Evolutionary conservation across 2,329 filamentous ascomycete genomes (phyloP).

Genomic region (Diaporthe sp.): DNA sequence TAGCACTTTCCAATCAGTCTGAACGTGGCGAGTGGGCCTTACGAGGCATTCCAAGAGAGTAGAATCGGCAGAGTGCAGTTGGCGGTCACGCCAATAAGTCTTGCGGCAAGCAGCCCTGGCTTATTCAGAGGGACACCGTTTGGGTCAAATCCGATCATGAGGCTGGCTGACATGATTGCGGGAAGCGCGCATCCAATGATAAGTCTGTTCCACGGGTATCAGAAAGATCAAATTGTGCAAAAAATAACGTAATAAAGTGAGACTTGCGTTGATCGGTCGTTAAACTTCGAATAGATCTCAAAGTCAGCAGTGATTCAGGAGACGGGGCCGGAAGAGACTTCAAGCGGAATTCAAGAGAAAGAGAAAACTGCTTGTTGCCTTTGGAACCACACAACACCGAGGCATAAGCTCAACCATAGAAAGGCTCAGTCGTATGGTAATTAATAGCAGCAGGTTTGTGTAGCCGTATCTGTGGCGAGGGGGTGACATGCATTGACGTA

Average conservation of each 20-base stretch:
- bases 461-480: no score
- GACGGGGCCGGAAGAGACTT: not conserved
- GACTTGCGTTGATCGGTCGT: slow-evolving; percentile 2
- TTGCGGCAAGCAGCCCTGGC: slow-evolving; percentile 38
- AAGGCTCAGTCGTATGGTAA: not conserved
- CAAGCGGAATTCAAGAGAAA: no score
- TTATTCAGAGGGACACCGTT: slow-evolving; percentile 8
- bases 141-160: slow-evolving; percentile 45
- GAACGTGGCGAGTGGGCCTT: not conserved
- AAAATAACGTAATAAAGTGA: no score
- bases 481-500: not conserved
- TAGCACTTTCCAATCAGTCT: not conserved
- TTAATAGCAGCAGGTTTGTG: not conserved
- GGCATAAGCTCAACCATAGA: no score
- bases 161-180: slow-evolving; percentile 21
- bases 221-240: not conserved
- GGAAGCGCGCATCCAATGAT: not conserved
- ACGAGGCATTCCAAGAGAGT: slow-evolving; percentile 46
- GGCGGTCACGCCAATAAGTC: slow-evolving; percentile 47
- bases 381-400: not conserved
- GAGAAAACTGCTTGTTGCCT: not conserved
- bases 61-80: not conserved
- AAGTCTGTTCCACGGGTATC: not conserved
- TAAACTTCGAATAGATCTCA: not conserved
- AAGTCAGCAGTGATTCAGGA: not conserved